Evolutionary conservation across 1,284 basidiomycete species (phyloP), one percentile per base, ranked within the genome.

Genomic region (Mycena citricolor): DNA sequence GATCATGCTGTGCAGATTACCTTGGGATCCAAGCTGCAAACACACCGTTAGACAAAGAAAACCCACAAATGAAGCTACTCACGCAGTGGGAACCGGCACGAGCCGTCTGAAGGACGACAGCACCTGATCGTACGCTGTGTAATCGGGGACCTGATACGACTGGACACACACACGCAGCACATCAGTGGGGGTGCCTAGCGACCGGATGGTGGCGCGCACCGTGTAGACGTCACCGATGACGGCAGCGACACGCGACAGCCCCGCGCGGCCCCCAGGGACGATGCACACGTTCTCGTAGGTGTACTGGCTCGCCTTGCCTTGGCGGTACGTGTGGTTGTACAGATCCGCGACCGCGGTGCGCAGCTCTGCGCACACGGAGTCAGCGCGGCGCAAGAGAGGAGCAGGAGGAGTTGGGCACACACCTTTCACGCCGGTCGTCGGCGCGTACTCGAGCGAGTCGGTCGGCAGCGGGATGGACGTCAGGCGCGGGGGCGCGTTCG

Each of bases 251-350:
- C 94, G 83, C 13, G 89, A 88, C 54, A 97, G 74, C 11, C 93
- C 93, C 2, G 92, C 75, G 33, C 92, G 83, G 7, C 93, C 94
- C 40, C 92, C 93, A 20, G 93, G 92, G 5, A 93, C 90, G 55
- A 93, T 91, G 59, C 90, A 92, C 10, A 90, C 84, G 60, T 97
- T 97, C 67, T 93, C 90, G 54, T 77, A 84, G 1, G 90, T 94
- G 63, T 97, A 97, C 57, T 94, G 76, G 54, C 85, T 90, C 5
- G 64, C 54, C 63, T 88, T 91, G 34, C 80, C 86, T 57, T 87
- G 67, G 22, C 94, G 81, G 63, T 94, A 97, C 6, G 86, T 89
- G 39, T 78, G 68, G 61, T 97, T 97, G 73, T 97, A 97, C 41
- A 94, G 65, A 50, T 90, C 67, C 7, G 90, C 90, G 14, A 94